Base-by-base conservation (phyloP, 2,329 filamentous ascomycete species). In the Aureobasidium sp. region DNA sequence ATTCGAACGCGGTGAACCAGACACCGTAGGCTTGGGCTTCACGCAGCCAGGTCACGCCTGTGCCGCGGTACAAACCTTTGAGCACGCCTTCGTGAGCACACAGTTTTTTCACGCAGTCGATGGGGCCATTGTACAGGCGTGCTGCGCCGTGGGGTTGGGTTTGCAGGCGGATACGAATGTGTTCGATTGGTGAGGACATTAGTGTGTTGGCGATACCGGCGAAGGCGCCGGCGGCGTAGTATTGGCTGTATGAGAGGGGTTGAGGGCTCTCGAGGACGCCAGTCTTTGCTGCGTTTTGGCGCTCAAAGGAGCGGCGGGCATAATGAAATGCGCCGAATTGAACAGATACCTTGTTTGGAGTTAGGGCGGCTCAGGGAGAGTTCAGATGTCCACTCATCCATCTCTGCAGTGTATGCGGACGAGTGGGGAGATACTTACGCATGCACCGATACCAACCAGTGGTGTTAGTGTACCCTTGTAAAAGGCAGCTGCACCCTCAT, bases 381-480 rank as follows among this genome's bases (percentile, higher is more conserved):
- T 35, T 16, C n/a, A 8, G 6, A 14, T 6, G 10, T 2, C 6
- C 14, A 6, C 10, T 38, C 17, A 3, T 25, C 21, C 34, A 29
- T 39, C 12, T 30, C 11, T 2, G 6, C n/a, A n/a, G n/a, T n/a
- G 38, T 27, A 29, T 19, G 11, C 21, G 3, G 21, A 45, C 6
- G 19, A 16, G 19, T 5, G 10, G 14, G 27, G 17, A 49, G 48
- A 59, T 72, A 53, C 51, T 47, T 67, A 93, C 90, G 69, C 93
- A 98, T 61, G 93, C 93, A 62, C 93, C 93, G 66, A 98, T 97
- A 61, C 93, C 93, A 54, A 98, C 81, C 53, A 98, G 78, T 0
- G 93, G 93, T 4, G 93, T 97, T 54, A 98, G 77, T 0, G 93
- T 97, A 64, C 93, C 93, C 61, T 98, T 98, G 81, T 98, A 98